phyloP scores from a whole-genome alignment of 257 asterid species.

The Nicotiana otophora region DNA sequence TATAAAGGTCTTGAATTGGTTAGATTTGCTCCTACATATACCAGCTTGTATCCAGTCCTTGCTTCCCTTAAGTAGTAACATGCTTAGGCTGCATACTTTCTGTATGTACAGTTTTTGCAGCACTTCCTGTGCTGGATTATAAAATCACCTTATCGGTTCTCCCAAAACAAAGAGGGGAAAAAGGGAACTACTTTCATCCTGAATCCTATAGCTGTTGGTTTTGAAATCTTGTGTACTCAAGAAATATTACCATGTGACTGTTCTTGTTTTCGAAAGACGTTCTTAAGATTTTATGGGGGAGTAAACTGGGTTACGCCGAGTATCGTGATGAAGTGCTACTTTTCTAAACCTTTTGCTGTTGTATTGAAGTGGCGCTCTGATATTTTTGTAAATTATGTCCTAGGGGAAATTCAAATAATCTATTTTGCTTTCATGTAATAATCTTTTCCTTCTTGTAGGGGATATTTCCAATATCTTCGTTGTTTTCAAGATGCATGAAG shows the following conservation, averaged over 20 bases:
- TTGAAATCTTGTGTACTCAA: not conserved
- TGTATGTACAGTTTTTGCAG: not conserved
- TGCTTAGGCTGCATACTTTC: not conserved
- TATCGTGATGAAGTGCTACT: not conserved
- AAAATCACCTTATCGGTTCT: too few species aligned
- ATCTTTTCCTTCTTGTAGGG: slow-evolving; percentile 51
- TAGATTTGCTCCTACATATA: not conserved
- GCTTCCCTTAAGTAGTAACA: not conserved
- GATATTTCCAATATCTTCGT: slow-evolving; percentile 59
- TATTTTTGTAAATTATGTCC: not conserved
- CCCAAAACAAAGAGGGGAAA: not conserved
- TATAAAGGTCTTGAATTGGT: slow-evolving; percentile 1
- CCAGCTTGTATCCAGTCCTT: not conserved
- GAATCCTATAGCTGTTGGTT: not conserved
- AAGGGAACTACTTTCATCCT: not conserved
- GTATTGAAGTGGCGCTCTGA: not conserved
- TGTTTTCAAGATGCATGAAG: slow-evolving; percentile 74
- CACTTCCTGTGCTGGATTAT: not conserved
- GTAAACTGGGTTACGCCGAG: not conserved
- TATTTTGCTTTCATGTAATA: not conserved
- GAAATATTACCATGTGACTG: not conserved
- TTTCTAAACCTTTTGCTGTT: not conserved
- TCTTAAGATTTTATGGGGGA: not conserved
- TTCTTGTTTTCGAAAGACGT: not conserved
- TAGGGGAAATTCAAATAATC: not conserved